A percentile compares a stretch with the other conserved stretches of the same genome.
Conservation (phyloP, 2,329 filamentous ascomycete genomes). For the Phoma sp. region DNA sequence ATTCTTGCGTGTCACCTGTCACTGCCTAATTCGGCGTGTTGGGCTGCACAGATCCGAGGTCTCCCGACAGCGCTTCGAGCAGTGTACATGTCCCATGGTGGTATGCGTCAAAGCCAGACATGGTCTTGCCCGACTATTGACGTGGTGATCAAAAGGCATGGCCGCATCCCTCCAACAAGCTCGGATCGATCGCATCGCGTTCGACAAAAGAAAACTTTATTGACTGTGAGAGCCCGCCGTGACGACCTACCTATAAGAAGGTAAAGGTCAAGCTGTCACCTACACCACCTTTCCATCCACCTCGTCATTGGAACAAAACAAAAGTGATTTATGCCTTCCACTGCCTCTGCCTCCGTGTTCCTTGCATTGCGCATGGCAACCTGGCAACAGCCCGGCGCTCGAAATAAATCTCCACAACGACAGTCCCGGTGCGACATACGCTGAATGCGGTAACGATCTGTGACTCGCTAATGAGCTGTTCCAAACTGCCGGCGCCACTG, state of each 20-base stretch:
- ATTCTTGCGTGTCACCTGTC: slow-evolving; percentile 29
- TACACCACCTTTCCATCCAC: background rate
- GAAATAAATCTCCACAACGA: slow-evolving; percentile 1
- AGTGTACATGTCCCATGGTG: slow-evolving; percentile 9
- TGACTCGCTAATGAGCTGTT: slow-evolving; percentile 10
- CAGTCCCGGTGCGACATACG: slow-evolving; percentile 7
- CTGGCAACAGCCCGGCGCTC: slow-evolving; percentile 5
- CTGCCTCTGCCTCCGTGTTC: background rate
- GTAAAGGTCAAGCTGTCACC: no score
- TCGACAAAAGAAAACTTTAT: background rate
- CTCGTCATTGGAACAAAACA: slow-evolving; percentile 1
- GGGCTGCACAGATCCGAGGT: slow-evolving; percentile 3
- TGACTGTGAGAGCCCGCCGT: no score
- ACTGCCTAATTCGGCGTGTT: slow-evolving; percentile 13
- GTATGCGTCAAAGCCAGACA: slow-evolving; percentile 4
- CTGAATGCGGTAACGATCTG: slow-evolving; percentile 5
- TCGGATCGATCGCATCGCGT: background rate
- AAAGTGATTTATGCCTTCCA: background rate
- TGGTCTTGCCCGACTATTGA: background rate
- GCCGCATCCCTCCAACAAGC: no score
- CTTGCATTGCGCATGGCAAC: slow-evolving; percentile 2
- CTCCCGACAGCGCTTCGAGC: slow-evolving; percentile 9
- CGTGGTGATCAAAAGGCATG: background rate
- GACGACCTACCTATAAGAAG: no score
- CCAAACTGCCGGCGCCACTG: background rate